Evolutionary conservation across 73 alveolate species (phyloP).

Genomic region (Halteria grandinella): DNA sequence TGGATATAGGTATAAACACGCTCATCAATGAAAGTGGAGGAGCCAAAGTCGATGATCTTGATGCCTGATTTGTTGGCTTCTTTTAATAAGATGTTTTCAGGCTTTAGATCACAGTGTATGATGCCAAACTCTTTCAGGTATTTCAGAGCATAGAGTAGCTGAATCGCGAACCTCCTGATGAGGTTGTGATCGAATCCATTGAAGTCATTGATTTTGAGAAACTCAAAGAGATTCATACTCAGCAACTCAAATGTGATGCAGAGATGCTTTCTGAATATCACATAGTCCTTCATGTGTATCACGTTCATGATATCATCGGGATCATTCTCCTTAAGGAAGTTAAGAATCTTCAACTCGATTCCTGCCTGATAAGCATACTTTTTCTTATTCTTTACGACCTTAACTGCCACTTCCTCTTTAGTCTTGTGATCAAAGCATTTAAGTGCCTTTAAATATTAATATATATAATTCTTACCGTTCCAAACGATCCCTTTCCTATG

Average conservation of each 20-base stretch:
- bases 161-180: constrained; percentile 73
- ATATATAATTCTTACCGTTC: constrained; percentile 1
- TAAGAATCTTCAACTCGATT: constrained; percentile 62
- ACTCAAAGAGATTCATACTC: constrained; percentile 73
- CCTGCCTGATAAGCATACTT: constrained; percentile 63
- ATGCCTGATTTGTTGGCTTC: constrained; percentile 77
- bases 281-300: constrained; percentile 60
- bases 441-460: constrained; percentile 4
- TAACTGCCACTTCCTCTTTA: constrained; percentile 48
- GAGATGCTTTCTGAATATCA: constrained; percentile 69
- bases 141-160: constrained; percentile 71
- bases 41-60: constrained; percentile 84
- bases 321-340: constrained; percentile 71
- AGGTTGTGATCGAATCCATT: constrained; percentile 77
- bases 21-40: constrained; percentile 75
- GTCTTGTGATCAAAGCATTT: constrained; percentile 64
- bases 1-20: constrained; percentile 86
- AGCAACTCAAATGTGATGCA: constrained; percentile 67
- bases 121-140: constrained; percentile 59
- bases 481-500: constrained; percentile 18
- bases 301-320: constrained; percentile 67
- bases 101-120: constrained; percentile 88
- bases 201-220: constrained; percentile 67
- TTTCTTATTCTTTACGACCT: constrained; percentile 55
- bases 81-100: constrained; percentile 79